phyloP scores from a whole-genome alignment of 1,284 basidiomycete genomes.

The Boletellus sp. region DNA sequence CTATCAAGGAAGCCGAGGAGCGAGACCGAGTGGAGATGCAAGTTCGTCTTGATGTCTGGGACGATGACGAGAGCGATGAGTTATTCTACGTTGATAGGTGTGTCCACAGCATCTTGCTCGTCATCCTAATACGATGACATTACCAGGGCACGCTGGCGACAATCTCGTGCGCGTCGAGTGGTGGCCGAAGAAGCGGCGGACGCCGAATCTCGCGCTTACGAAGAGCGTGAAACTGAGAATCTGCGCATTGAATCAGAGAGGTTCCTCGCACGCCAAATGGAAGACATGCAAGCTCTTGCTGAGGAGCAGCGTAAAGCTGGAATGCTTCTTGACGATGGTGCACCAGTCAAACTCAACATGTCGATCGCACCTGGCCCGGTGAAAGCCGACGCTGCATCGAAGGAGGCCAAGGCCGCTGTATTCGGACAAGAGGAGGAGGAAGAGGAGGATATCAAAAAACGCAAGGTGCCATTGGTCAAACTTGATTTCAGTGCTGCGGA shows the following conservation, averaged over 20 bases:
- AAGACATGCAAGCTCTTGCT: conserved; percentile 83
- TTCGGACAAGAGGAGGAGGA: conserved; percentile 81
- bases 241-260: conserved; percentile 82
- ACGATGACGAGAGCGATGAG: conserved; percentile 88
- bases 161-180: conserved; percentile 62
- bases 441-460: conserved; percentile 73
- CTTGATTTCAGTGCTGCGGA: conserved; percentile 82
- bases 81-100: conserved; percentile 83
- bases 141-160: conserved; percentile 69
- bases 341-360: conserved; percentile 80
- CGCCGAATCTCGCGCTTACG: conserved; percentile 74
- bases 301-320: conserved; percentile 86
- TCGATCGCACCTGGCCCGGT: conserved; percentile 49
- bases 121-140: neutral
- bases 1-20: conserved; percentile 72
- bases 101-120: conserved; percentile 11
- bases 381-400: conserved; percentile 45
- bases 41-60: conserved; percentile 75
- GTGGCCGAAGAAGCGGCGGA: conserved; percentile 77
- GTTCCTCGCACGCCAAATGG: conserved; percentile 86
- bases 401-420: conserved; percentile 55
- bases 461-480: conserved; percentile 78
- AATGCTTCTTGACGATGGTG: conserved; percentile 85
- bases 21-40: conserved; percentile 70
- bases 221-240: conserved; percentile 81